Evolutionary conservation across 1,139 yeast genomes (phyloP), one percentile per base, ranked within the genome.

Genomic region (Hanseniaspora gamundiae): DNA sequence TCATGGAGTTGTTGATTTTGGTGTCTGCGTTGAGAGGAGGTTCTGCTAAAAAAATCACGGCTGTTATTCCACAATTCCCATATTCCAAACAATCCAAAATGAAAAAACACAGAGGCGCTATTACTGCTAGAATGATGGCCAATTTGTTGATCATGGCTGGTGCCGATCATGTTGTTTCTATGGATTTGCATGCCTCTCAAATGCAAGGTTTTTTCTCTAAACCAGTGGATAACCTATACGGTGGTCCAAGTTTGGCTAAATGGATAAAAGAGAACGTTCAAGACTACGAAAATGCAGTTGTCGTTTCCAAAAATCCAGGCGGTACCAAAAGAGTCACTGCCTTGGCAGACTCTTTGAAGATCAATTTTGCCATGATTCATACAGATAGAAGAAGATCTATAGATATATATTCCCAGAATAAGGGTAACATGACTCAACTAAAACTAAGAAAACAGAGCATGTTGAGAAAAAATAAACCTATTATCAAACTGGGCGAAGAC

Each of bases 201-300:
- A 93, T 91, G 97, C 99, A 91, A 69, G 99, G 99, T 13, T 91
- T 93, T 60, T 91, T 91, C 69, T 78, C 94, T 38, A 87, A 87
- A 58, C 98, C 99, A 0, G 97, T 91, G 26, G 99, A 91, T 64
- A 91, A 91, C 62, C 69, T 91, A 50, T 87, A 85, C 58, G 97
- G 96, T 24, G 96, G 95, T 3, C 98, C 98, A 41, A 86, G 95
- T 39, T 73, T 93, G 53, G 97, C 95, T 21, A 78, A 86, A 57
- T 93, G 98, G 98, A 88, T 91, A 58, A 80, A 85, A 56, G 94
- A 83, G 61, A 82, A 91, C 58, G 81, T 93, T 44, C 78, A 80
- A 24, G 85, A 88, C 58, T 85, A 85, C 73, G 70, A 72, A 53
- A 76, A 79, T 52, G 95, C 91, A 39, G 94, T 84, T 46, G 80